A percentile compares a stretch with the other conserved stretches of the same genome.
Conservation (phyloP, 2,329 filamentous ascomycete species). For the Achaetomium macrosporum region DNA sequence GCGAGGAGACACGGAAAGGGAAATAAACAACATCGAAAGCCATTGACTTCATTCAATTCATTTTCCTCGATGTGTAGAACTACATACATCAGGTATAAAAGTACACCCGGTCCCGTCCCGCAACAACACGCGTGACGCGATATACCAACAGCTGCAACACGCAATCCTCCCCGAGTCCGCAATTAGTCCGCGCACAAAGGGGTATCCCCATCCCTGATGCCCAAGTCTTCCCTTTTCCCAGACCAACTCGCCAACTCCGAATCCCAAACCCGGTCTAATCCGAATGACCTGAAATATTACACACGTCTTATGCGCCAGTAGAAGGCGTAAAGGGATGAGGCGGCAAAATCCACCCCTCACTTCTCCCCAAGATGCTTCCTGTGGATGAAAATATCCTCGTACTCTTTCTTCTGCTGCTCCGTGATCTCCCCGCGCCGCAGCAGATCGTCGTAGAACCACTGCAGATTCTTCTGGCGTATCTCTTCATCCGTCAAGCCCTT, state of each 20-base stretch:
- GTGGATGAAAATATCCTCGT: slow-evolving; percentile 13
- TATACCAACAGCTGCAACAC: neutral
- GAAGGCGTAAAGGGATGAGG: no score
- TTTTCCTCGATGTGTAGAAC: no score
- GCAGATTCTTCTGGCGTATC: slow-evolving; percentile 11
- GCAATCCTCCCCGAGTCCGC: neutral
- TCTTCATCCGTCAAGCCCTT: slow-evolving; percentile 14
- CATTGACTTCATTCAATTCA: no score
- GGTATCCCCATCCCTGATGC: slow-evolving; percentile 4
- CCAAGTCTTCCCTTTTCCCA: neutral
- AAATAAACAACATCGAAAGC: no score
- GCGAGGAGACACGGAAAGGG: no score
- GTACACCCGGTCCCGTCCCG: no score
- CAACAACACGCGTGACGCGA: no score
- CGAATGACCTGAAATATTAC: neutral
- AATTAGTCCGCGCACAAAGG: slow-evolving; percentile 2
- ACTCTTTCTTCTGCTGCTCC: slow-evolving; percentile 12
- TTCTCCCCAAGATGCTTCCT: neutral
- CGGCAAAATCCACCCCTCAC: neutral
- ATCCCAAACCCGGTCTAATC: neutral
- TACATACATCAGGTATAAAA: no score
- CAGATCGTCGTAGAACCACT: slow-evolving; percentile 18
- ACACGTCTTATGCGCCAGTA: no score
- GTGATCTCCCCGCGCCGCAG: slow-evolving; percentile 13
- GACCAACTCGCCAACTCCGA: neutral